Base-by-base conservation (phyloP, 139 green algal genomes). In the Raphidocelis subcapitata region DNA sequence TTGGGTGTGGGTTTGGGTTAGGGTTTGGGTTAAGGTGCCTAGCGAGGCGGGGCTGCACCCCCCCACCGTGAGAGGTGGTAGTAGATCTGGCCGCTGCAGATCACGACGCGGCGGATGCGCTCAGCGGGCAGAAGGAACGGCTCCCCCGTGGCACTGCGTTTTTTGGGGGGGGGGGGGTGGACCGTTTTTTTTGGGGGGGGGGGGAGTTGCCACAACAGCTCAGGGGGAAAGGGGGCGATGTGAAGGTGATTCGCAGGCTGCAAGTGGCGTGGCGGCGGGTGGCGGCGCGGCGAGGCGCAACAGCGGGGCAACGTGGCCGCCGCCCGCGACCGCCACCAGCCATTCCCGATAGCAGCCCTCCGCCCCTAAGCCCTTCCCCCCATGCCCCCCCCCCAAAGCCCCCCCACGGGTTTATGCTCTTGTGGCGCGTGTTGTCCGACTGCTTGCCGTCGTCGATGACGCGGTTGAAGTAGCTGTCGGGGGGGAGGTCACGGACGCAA, bases 1-100 rank as follows among this genome's bases (percentile, higher is more conserved):
- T n/a, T 76, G 60, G 52, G 62, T 57, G 14, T 49, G 16, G 56
- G 18, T n/a, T 14, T 4, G 60, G 60, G 60, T 14, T 37, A 4
- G 60, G 60, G 60, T 14, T 4, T 65, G 16, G 60, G 24, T 12
- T 26, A 14, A 26, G 23, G n/a, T n/a, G n/a, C n/a, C n/a, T 12
- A 49, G 12, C 41, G 41, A 49, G 8, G 8, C 41, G 55, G 8
- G 26, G 5, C n/a, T 5, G 21, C 23, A 35, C 2, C 2, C 32
- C 5, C 74, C 61, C 46, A 73, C 63, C 31, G 65, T 36, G 69
- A 81, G 3, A 92, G 79, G n/a, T 78, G 62, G 73, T 92, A 92
- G 76, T 89, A 93, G 57, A 93, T 82, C 74, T 90, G 80, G 31
- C 87, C 87, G 18, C 67, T 82, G 75, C 88, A 93, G 37, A 95